These are phyloP conservation scores for Fusarium concolor DNA, from an alignment of 2,329 filamentous ascomycete species.

Conservation along the genomic window DNA sequence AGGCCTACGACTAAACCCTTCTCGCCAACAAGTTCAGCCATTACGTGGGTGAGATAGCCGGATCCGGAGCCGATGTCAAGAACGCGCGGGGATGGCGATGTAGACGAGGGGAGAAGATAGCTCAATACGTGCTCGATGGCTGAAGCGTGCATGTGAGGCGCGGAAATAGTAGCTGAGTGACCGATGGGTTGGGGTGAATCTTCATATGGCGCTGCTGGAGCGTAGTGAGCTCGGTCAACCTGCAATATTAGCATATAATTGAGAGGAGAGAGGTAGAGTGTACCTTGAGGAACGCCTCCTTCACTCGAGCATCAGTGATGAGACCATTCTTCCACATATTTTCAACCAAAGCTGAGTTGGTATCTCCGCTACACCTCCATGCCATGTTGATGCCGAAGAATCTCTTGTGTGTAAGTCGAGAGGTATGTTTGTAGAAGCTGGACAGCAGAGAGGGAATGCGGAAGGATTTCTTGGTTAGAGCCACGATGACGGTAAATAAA, in stretches of 20 bases:
- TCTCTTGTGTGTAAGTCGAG: conserved; percentile 14
- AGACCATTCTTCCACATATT: conserved; percentile 80
- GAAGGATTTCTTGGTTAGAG: conserved; percentile 13
- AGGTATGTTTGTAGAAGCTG: neutral
- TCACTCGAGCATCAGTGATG: conserved; percentile 78
- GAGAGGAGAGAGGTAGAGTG: conserved; percentile 5
- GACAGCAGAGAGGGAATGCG: neutral
- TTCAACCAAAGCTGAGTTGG: conserved; percentile 79
- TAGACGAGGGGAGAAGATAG: conserved; percentile 54
- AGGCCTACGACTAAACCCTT: conserved; percentile 72
- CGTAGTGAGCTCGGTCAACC: conserved; percentile 91
- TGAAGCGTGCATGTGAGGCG: conserved; percentile 71
- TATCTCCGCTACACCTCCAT: conserved; percentile 83
- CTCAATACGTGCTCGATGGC: conserved; percentile 63
- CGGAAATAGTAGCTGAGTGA: conserved; percentile 67
- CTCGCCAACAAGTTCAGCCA: conserved; percentile 79
- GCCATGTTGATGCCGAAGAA: conserved; percentile 72
- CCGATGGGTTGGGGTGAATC: conserved; percentile 68
- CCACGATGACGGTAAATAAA: conserved; percentile 16
- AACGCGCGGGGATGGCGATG: conserved; percentile 61
- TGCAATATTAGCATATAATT: conserved; percentile 49
- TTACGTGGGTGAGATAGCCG: conserved; percentile 87
- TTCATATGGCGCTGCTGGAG: conserved; percentile 75
- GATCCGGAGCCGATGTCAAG: conserved; percentile 81
- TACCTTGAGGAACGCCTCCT: conserved; percentile 82